Conservation (phyloP, 306 rosid species). For the Vigna trinervia region DNA sequence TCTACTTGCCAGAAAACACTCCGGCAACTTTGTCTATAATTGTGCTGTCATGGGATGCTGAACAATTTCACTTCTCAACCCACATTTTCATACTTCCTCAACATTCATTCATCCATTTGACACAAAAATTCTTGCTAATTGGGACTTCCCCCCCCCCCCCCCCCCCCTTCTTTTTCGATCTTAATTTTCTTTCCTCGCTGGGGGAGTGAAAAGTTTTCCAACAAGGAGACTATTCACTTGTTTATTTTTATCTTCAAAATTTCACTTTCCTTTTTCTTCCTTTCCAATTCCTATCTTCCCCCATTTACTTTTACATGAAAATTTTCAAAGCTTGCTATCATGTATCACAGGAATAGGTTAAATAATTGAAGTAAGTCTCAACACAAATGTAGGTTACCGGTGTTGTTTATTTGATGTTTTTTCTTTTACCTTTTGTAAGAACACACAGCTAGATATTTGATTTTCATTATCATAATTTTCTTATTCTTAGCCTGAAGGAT, state of each 20-base stretch:
- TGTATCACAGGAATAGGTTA: conserved; percentile 71
- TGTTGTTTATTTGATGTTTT: conserved; percentile 42
- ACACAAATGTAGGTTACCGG: conserved; percentile 58
- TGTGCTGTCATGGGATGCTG: conserved; percentile 98
- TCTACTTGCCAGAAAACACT: conserved; percentile 72
- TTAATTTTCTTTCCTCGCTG: conserved; percentile 47
- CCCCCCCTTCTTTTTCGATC: conserved; percentile 48
- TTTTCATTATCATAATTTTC: conserved; percentile 49
- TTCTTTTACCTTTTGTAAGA: conserved; percentile 3
- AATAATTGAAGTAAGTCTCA: conserved; percentile 71
- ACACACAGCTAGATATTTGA: conserved; percentile 60
- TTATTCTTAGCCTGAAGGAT: conserved; percentile 47
- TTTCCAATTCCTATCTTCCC: conserved; percentile 60
- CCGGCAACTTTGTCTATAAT: conserved; percentile 82
- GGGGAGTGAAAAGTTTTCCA: conserved; percentile 56
- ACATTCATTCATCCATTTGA: conserved; percentile 54
- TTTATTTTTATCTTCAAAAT: conserved; percentile 42
- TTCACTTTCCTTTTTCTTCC: conserved; percentile 53
- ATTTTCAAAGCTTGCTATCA: conserved; percentile 56
- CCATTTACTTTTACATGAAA: conserved; percentile 62
- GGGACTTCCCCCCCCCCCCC: conserved; percentile 58
- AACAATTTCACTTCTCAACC: conserved; percentile 42
- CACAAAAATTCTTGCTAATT: conserved; percentile 63
- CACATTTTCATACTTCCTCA: conserved; percentile 53
- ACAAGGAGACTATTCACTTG: conserved; percentile 52